Evolutionary conservation across 1,284 basidiomycete genomes (phyloP).

Genomic region (Naganishia sp.): DNA sequence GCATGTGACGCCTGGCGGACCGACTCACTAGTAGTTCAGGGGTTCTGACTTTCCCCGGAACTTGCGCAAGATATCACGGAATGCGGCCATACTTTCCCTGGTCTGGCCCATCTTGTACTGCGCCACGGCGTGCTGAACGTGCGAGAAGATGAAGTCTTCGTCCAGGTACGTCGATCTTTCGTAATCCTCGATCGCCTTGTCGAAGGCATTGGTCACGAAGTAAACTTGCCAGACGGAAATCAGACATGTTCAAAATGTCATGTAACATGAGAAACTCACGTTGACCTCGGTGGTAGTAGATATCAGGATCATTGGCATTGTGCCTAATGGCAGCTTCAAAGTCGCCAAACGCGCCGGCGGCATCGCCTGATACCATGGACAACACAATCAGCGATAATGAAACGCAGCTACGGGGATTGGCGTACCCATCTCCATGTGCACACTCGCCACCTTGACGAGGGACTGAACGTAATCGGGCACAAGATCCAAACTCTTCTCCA

Average conservation of each 20-base stretch:
- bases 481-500: constrained; percentile 75
- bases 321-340: constrained; percentile 87
- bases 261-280: constrained; percentile 56
- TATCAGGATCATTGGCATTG: constrained; percentile 85
- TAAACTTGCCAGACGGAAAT: constrained; percentile 62
- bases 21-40: constrained; percentile 82
- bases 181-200: constrained; percentile 85
- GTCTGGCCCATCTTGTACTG: constrained; percentile 87
- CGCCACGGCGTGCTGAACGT: constrained; percentile 95
- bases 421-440: constrained; percentile 88
- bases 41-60: constrained; percentile 85
- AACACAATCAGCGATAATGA: background rate
- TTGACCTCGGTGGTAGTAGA: constrained; percentile 99
- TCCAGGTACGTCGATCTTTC: constrained; percentile 76
- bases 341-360: constrained; percentile 78
- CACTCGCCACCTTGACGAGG: constrained; percentile 95
- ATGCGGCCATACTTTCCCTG: constrained; percentile 81
- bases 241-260: background rate
- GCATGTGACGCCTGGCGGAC: background rate
- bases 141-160: constrained; percentile 83
- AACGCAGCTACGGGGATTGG: background rate
- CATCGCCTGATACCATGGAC: constrained; percentile 55
- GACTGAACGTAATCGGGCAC: constrained; percentile 79
- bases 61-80: constrained; percentile 74
- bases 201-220: constrained; percentile 93